Conservation (phyloP, 805 yeast genomes). For the Suhomyces sp. region DNA sequence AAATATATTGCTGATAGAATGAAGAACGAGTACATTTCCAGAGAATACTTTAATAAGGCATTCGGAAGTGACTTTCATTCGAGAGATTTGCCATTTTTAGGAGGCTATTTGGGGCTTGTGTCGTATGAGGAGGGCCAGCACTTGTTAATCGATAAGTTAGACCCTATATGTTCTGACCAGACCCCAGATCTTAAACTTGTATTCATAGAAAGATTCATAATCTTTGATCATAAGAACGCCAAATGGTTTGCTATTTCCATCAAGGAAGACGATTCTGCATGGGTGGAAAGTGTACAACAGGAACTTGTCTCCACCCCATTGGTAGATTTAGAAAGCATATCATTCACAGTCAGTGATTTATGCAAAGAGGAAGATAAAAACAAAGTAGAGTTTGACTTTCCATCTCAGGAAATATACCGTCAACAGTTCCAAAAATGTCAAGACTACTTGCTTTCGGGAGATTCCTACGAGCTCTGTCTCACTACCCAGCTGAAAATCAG, state of each 20-base stretch:
- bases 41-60: constrained; percentile 21
- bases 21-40: constrained; percentile 32
- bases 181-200: constrained; percentile 77
- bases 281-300: constrained; percentile 27
- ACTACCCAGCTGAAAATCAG: constrained; percentile 68
- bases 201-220: constrained; percentile 62
- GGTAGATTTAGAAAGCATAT: constrained; percentile 20
- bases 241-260: constrained; percentile 54
- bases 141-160: constrained; percentile 29
- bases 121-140: constrained; percentile 85
- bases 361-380: constrained; percentile 18
- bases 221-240: constrained; percentile 47
- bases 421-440: constrained; percentile 62
- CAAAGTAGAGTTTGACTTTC: constrained; percentile 41
- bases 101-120: constrained; percentile 86
- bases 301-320: constrained; percentile 9
- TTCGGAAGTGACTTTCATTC: constrained; percentile 13
- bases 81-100: constrained; percentile 67
- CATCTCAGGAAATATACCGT: constrained; percentile 53
- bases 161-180: constrained; percentile 33
- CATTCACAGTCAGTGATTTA: constrained; percentile 23
- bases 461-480: constrained; percentile 90
- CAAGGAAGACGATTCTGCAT: constrained; percentile 30
- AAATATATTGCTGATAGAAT: constrained; percentile 47
- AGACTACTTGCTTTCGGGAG: constrained; percentile 67